phyloP scores from a whole-genome alignment of 164 flowering plant species.

The Santalum album region DNA sequence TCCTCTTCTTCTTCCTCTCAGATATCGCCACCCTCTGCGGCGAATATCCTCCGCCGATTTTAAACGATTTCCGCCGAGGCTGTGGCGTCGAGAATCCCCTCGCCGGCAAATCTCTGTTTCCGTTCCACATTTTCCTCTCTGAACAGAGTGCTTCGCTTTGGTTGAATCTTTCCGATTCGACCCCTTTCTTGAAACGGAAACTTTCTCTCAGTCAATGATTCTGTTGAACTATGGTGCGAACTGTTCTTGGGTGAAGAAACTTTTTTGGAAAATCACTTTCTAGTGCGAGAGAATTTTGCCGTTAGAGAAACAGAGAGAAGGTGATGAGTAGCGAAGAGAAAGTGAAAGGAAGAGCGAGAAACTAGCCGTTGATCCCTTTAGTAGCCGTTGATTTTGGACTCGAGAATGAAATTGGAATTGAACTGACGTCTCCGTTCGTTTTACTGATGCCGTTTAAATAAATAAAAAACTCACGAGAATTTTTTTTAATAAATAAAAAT shows the following conservation, averaged over 20 bases:
- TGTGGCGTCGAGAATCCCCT: conserved; percentile 42
- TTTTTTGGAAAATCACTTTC: background rate
- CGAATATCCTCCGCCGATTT: conserved; percentile 4
- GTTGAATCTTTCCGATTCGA: background rate
- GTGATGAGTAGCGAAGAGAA: too few relatives aligned
- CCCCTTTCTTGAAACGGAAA: background rate
- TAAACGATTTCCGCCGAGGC: conserved; percentile 18
- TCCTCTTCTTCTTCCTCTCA: conserved; percentile 24
- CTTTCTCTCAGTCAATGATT: background rate
- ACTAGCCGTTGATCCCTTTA: too few relatives aligned
- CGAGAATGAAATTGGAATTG: too few relatives aligned
- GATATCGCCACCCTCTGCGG: conserved; percentile 13
- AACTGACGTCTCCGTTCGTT: too few relatives aligned
- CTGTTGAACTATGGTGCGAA: too few relatives aligned
- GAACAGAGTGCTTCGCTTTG: conserved; percentile 2
- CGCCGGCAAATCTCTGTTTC: conserved; percentile 8
- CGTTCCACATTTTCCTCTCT: conserved; percentile 13
- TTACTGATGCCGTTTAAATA: too few relatives aligned
- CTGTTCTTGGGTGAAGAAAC: background rate
- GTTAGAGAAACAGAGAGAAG: background rate
- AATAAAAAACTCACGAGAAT: too few relatives aligned
- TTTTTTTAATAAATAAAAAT: too few relatives aligned
- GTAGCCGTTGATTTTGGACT: too few relatives aligned
- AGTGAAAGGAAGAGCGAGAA: too few relatives aligned
- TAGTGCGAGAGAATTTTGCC: background rate